Evolutionary conservation across 305 asterid species (phyloP).

Genomic region (Fraxinus velutina): DNA sequence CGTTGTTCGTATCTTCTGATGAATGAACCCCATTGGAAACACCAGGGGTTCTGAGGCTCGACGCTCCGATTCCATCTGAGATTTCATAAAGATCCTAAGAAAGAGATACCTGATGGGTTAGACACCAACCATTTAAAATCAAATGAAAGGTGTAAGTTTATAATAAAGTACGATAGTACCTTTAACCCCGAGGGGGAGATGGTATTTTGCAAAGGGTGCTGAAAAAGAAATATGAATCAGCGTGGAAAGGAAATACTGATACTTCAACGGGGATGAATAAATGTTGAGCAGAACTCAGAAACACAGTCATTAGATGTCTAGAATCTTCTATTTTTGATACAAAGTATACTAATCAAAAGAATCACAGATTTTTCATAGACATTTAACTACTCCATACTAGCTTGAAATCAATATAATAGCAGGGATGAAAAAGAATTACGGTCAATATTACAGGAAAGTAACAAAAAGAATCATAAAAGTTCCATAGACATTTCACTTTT

Average conservation of each 20-base stretch:
- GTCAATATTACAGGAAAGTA: neutral
- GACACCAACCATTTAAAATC: neutral
- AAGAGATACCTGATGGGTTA: slow-evolving; percentile 8
- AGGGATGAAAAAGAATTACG: neutral
- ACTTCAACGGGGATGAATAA: neutral
- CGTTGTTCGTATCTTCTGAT: slow-evolving; percentile 37
- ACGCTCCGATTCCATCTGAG: slow-evolving; percentile 36
- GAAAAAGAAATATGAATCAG: neutral
- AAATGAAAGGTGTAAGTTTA: neutral
- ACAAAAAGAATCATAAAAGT: neutral
- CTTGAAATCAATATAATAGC: neutral
- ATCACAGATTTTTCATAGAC: neutral
- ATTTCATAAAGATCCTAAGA: slow-evolving; percentile 43
- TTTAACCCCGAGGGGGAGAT: slow-evolving; percentile 57
- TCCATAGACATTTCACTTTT: neutral
- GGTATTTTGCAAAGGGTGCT: slow-evolving; percentile 36
- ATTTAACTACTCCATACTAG: neutral
- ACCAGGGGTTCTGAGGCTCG: slow-evolving; percentile 26
- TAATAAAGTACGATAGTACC: slow-evolving; percentile 35
- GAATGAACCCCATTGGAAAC: slow-evolving; percentile 25
- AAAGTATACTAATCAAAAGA: neutral
- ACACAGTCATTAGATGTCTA: neutral
- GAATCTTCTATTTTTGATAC: neutral
- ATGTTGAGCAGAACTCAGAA: neutral
- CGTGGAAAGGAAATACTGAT: neutral